phyloP scores from a whole-genome alignment of 202 grass and related monocot species.

The Carex arenaria region DNA sequence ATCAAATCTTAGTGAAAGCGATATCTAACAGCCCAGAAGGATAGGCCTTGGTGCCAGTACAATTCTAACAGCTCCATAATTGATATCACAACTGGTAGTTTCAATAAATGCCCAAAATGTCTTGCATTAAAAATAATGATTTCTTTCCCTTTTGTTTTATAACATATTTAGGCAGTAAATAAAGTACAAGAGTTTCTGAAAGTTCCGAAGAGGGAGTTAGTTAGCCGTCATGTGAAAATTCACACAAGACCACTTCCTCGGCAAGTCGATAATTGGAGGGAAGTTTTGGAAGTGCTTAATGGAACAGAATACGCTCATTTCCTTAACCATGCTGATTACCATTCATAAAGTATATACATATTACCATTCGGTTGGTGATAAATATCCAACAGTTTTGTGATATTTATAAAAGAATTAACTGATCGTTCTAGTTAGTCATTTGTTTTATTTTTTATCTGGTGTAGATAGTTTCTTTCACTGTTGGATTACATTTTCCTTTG shows the following conservation, averaged over 20 bases:
- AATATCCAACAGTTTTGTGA: constrained; percentile 9
- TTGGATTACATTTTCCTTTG: neutral
- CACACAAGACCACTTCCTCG: constrained; percentile 58
- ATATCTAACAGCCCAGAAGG: neutral
- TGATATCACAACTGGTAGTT: neutral
- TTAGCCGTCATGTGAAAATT: constrained; percentile 89
- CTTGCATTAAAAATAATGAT: neutral
- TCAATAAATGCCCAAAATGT: neutral
- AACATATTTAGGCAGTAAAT: constrained; percentile 44
- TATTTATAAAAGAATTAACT: neutral
- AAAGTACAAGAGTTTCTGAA: constrained; percentile 60
- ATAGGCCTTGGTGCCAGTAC: neutral
- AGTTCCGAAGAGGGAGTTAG: constrained; percentile 50
- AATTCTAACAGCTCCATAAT: neutral
- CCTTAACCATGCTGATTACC: constrained; percentile 60
- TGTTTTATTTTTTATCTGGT: neutral
- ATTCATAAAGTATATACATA: constrained; percentile 20
- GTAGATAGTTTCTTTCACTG: neutral
- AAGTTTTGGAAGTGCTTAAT: constrained; percentile 58
- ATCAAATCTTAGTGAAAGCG: neutral
- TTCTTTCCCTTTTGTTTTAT: neutral
- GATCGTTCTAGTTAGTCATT: neutral
- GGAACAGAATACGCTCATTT: constrained; percentile 60
- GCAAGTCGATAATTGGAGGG: constrained; percentile 66
- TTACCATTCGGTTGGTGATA: constrained; percentile 11